Evolutionary conservation across 1,284 basidiomycete genomes (phyloP), one percentile per base, ranked within the genome.

Genomic region (Cryptococcus sp.): DNA sequence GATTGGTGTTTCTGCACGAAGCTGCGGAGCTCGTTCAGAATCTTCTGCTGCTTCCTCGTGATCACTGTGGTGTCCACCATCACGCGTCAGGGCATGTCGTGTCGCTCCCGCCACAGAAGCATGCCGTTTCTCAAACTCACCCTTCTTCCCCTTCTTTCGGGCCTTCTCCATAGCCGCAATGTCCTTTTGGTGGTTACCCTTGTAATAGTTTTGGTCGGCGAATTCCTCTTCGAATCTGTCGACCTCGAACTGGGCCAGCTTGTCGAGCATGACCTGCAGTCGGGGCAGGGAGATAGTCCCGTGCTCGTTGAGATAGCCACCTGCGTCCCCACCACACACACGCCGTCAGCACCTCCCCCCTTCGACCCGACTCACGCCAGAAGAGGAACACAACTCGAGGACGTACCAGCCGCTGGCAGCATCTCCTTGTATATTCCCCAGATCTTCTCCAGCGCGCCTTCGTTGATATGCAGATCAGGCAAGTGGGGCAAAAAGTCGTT

Each of bases 401-500:
- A n/a, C 85, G 59, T 60, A 88, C 88, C 87, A 57, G 93, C 82
- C 7, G 80, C 81, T 7, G 93, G 93, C 20, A 98, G 76, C 18
- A 94, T 84, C 72, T 85, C 86, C 82, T 96, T 97, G 79, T 98
- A 98, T 47, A 97, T 90, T 18, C 89, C 88, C 76, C 97, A 98
- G 58, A 98, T 80, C 60, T 84, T 83, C 77, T 96, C 91, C 64
- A 98, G 77, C 4, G 91, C 95, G 68, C 97, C 96, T 77, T 97
- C 91, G 71, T 98, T 94, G 75, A 98, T 98, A 73, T 98, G 96
- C 42, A 98, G 76, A 73, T 96, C 93, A 6, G 95, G 96, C 52
- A 98, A 79, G 79, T 98, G 91, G 8, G 95, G 95, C 65, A 98
- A 82, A 82, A 99, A 99, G 80, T 99, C 96, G 81, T 99, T 99